Evolutionary conservation across 495 filamentous ascomycete genomes (phyloP).

Genomic region (Choiromyces venosus): DNA sequence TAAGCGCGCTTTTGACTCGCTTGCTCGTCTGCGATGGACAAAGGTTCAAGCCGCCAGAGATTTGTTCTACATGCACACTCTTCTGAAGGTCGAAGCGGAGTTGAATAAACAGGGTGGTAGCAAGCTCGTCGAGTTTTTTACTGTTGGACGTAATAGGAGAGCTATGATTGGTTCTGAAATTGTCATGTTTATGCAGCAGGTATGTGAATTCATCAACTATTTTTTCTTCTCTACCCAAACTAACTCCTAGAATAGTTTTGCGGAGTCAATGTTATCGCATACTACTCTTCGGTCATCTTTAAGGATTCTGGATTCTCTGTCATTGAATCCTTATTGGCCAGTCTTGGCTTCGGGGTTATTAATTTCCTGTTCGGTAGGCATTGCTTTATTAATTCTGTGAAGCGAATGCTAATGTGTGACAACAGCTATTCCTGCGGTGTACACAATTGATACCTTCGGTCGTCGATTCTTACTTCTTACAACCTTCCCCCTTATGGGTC

Average conservation of each 20-base stretch:
- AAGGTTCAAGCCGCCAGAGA: conserved; percentile 76
- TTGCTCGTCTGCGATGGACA: conserved; percentile 60
- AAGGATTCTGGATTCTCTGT: conserved; percentile 53
- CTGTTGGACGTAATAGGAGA: conserved; percentile 70
- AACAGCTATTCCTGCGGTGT: conserved; percentile 61
- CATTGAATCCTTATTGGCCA: conserved; percentile 57
- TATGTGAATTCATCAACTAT: conserved; percentile 40
- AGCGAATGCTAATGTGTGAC: not conserved
- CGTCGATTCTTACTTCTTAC: conserved; percentile 69
- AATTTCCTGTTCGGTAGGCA: conserved; percentile 62
- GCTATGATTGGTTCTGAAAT: conserved; percentile 68
- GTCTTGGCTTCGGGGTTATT: conserved; percentile 70
- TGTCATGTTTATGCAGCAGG: conserved; percentile 85
- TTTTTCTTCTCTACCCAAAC: not conserved
- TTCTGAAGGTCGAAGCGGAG: conserved; percentile 61
- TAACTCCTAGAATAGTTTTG: conserved; percentile 30
- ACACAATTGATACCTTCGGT: conserved; percentile 80
- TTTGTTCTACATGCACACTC: conserved; percentile 71
- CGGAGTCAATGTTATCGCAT: conserved; percentile 60
- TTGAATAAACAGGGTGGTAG: conserved; percentile 55
- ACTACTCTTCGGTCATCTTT: conserved; percentile 66
- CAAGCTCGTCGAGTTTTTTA: conserved; percentile 64
- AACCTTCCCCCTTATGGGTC: conserved; percentile 71
- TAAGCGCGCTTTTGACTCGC: conserved; percentile 59
- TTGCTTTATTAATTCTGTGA: not conserved